Conservation (phyloP, 352 stramenopile species). For the Phytophthora parvispora region DNA sequence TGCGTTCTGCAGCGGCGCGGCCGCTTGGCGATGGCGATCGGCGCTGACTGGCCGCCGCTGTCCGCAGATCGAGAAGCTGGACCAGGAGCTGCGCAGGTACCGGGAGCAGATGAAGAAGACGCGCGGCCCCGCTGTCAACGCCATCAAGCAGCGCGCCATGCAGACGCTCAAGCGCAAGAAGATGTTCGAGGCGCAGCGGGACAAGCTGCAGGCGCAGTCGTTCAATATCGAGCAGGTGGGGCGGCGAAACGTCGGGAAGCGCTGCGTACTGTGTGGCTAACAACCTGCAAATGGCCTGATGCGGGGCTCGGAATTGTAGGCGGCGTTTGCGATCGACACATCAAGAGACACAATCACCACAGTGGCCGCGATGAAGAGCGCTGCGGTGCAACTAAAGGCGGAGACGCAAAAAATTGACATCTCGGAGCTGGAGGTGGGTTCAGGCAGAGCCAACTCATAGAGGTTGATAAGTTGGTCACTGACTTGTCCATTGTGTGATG, state of each 20-base stretch:
- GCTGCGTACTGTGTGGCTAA: neutral
- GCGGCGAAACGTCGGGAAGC: neutral
- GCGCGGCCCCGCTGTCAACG: slow-evolving; percentile 70
- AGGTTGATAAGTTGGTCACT: neutral
- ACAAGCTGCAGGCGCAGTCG: slow-evolving; percentile 83
- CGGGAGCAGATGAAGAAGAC: slow-evolving; percentile 87
- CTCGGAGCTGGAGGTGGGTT: slow-evolving; percentile 94
- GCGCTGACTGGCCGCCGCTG: slow-evolving; percentile 4
- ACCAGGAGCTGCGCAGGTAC: slow-evolving; percentile 88
- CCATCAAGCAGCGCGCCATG: slow-evolving; percentile 87
- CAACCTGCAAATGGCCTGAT: neutral
- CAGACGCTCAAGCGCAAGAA: slow-evolving; percentile 92
- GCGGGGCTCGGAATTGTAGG: slow-evolving; percentile 37
- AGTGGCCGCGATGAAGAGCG: slow-evolving; percentile 96
- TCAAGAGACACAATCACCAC: slow-evolving; percentile 94
- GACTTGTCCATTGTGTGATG: neutral
- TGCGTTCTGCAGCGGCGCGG: slow-evolving; percentile 19
- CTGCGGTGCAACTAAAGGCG: slow-evolving; percentile 91
- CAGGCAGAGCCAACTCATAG: neutral
- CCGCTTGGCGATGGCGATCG: no score
- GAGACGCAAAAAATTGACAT: slow-evolving; percentile 98
- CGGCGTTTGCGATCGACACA: slow-evolving; percentile 93
- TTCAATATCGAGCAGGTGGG: slow-evolving; percentile 90
- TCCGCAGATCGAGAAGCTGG: slow-evolving; percentile 80
- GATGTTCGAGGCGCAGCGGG: slow-evolving; percentile 89